Conservation (phyloP, 805 yeast genomes). For the Clavispora fructus region DNA sequence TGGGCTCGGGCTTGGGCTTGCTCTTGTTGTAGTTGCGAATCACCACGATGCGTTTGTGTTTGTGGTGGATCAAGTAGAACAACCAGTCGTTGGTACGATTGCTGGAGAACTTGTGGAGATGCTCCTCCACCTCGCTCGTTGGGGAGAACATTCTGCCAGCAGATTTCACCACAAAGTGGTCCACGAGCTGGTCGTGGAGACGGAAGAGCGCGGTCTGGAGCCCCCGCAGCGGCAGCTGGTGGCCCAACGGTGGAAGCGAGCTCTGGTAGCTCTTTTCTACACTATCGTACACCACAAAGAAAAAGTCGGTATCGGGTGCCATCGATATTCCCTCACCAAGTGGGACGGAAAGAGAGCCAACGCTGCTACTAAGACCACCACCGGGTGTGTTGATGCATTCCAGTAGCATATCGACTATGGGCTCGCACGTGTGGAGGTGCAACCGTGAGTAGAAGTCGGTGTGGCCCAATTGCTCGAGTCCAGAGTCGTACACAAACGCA, state of each 20-base stretch:
- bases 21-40: slow-evolving; percentile 28
- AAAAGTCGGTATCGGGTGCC: slow-evolving; percentile 27
- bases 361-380: slow-evolving; percentile 21
- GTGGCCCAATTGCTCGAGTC: slow-evolving; percentile 17
- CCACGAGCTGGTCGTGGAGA: slow-evolving; percentile 34
- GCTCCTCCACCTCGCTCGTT: slow-evolving; percentile 22
- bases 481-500: slow-evolving; percentile 28
- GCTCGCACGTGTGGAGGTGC: slow-evolving; percentile 11
- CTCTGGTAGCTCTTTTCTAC: slow-evolving; percentile 22
- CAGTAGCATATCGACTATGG: slow-evolving; percentile 21
- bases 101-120: slow-evolving; percentile 37
- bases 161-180: slow-evolving; percentile 23
- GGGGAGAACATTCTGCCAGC: slow-evolving; percentile 19
- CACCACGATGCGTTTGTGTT: slow-evolving; percentile 26
- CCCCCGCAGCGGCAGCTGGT: background rate
- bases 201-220: slow-evolving; percentile 29
- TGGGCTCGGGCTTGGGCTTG: slow-evolving; percentile 8
- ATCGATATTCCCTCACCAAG: slow-evolving; percentile 7
- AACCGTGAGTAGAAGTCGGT: slow-evolving; percentile 20
- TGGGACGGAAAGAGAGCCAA: slow-evolving; percentile 23
- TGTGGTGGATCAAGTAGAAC: slow-evolving; percentile 32
- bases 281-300: slow-evolving; percentile 30
- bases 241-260: slow-evolving; percentile 34
- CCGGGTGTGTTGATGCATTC: slow-evolving; percentile 10
- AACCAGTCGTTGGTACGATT: slow-evolving; percentile 37